A percentile compares a stretch with the other conserved stretches of the same genome.
Conservation (phyloP, 2,329 filamentous ascomycete genomes). For the Diaporthe vaccinii region DNA sequence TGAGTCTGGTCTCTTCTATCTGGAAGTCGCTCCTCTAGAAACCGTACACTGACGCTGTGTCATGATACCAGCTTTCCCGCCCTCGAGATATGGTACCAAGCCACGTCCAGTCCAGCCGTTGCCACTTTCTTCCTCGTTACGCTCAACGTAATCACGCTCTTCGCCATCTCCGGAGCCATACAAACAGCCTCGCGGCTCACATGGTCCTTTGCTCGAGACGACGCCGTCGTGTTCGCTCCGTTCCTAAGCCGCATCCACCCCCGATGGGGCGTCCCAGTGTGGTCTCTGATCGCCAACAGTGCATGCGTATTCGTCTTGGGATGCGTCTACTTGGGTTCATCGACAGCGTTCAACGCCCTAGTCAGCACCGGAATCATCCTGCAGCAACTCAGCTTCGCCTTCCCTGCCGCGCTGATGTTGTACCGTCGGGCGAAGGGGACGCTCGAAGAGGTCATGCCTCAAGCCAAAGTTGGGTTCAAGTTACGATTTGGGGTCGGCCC, state of each 20-base stretch:
- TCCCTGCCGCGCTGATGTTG: constrained; percentile 37
- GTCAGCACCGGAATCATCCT: constrained; percentile 39
- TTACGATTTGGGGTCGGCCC: constrained; percentile 19
- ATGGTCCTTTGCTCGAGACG: constrained; percentile 38
- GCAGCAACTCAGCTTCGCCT: constrained; percentile 39
- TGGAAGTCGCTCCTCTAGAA: rapidly evolving
- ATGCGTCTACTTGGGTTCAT: constrained; percentile 37
- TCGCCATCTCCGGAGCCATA: constrained; percentile 39
- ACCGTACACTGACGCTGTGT: rapidly evolving
- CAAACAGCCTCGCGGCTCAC: constrained; percentile 37
- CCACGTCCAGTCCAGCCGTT: constrained; percentile 26
- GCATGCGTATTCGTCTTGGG: constrained; percentile 34
- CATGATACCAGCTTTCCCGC: constrained; percentile 15
- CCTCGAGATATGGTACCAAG: constrained; percentile 39
- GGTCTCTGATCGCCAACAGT: constrained; percentile 31
- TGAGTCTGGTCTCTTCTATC: background rate
- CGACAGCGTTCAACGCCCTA: constrained; percentile 37
- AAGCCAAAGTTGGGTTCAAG: constrained; percentile 4
- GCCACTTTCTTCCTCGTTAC: constrained; percentile 31
- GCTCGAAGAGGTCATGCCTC: constrained; percentile 21
- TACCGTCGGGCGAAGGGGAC: constrained; percentile 27
- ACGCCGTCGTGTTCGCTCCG: constrained; percentile 32
- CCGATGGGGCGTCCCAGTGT: constrained; percentile 30
- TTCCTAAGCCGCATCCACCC: constrained; percentile 30
- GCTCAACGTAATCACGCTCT: constrained; percentile 11